Conservation (phyloP, 352 stramenopile genomes). For the Globisporangium paroecandrum region DNA sequence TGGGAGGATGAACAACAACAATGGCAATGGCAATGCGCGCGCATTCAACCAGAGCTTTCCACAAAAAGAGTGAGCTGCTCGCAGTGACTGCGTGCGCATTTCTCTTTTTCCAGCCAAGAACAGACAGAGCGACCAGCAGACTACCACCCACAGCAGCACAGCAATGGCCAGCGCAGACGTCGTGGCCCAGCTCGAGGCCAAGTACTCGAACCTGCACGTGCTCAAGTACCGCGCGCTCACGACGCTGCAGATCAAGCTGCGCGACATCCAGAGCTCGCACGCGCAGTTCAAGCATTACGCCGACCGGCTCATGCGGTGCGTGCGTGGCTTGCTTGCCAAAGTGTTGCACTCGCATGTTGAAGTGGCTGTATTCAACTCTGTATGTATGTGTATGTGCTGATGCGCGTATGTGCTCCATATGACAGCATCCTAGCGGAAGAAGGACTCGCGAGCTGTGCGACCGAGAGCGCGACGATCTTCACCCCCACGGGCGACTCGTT, state of each 20-base stretch:
- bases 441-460: conserved; percentile 62
- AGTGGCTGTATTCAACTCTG: conserved; percentile 2
- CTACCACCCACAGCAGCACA: conserved; percentile 5
- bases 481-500: conserved; percentile 71
- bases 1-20: conserved; percentile 3
- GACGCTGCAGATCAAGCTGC: conserved; percentile 70
- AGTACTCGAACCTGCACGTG: conserved; percentile 64
- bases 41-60: not conserved
- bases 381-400: not conserved
- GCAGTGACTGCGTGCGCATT: conserved; percentile 7
- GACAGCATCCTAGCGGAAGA: conserved; percentile 69
- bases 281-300: conserved; percentile 79
- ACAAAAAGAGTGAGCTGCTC: not conserved
- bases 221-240: conserved; percentile 61
- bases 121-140: conserved; percentile 6
- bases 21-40: not conserved
- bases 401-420: conserved; percentile 2
- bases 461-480: conserved; percentile 44
- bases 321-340: conserved; percentile 1
- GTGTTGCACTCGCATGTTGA: conserved; percentile 4
- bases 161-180: conserved; percentile 42
- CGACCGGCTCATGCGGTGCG: conserved; percentile 72
- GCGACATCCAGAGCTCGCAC: conserved; percentile 59
- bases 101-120: conserved; percentile 1
- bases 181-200: conserved; percentile 48